Evolutionary conservation across 73 alveolate species (phyloP), one percentile per base, ranked within the genome.

Genomic region (Paramecium biaurelia): DNA sequence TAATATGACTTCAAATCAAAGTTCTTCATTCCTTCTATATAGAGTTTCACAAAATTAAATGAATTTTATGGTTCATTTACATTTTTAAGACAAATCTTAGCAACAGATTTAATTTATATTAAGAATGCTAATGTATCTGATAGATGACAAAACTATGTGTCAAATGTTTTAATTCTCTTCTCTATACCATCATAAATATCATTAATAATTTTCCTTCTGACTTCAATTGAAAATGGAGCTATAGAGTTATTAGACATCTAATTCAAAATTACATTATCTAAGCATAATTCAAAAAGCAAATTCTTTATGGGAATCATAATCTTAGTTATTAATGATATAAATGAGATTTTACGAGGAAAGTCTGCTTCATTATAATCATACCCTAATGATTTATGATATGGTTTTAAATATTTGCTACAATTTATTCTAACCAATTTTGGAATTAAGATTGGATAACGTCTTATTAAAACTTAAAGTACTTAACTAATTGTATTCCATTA

Each of bases 221-320:
- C 11, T 35, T 72, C 86, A 72, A 10, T 72, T 15, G 86, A 32
- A 72, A 35, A 72, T 34, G 86, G 32, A 11, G 45, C 86, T 2
- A 38, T 35, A 38, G 41, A 20, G 35, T 72, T 72, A 35, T 72
- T 72, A 12, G 26, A 12, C 15, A 38, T 35, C 14, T 35, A 37
- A 72, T 34, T 34, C 45, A 72, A 15, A 12, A 72, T 9, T 5
- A 35, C 5, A 34, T 72, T 72, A 72, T 72, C 86, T 34, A 72
- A 37, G n/a, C 86, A 72, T 37, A 72, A 72, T 72, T 72, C 86
- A 72, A 72, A 72, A 21, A 72, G 58, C 18, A 72, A 37, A 2
- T 72, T 72, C 8, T 72, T 32, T 18, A 32, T 9, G 6, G 59
- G 59, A 35, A 15, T 72, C 86, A 72, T 72, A 1, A 38, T 12